Evolutionary conservation across 495 filamentous ascomycete species (phyloP), one percentile per base, ranked within the genome.

Genomic region (Ramalina intermedia): DNA sequence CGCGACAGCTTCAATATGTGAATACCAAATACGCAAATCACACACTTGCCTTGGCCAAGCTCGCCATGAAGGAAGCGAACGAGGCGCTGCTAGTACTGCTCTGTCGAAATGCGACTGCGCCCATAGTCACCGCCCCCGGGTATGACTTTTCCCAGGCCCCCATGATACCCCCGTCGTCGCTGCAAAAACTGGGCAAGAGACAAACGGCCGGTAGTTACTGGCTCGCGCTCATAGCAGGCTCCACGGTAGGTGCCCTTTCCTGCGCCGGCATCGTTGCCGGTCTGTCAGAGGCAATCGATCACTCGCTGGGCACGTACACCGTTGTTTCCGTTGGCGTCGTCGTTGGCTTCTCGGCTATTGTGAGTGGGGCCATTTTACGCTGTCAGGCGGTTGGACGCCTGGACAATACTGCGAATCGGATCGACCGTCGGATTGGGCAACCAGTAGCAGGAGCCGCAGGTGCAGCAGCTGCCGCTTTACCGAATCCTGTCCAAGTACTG

Each of bases 11-110:
- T 33, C 29, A 33, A 13, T 9, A 17, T 16, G 37, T 27, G 17
- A 51, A 51, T 23, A 38, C 17, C 20, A 37, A 21, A 8, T 51
- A 46, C n/a, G 49, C 49, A 6, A 46, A 47, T 39, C 49, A 51
- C 37, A 51, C 49, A 24, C 43, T 44, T 12, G 24, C 36, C 2
- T 4, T 47, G 2, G 49, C 49, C 37, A 37, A 41, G 17, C 37
- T 46, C 35, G 43, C 43, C 36, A 5, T 47, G 35, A 29, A 46
- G 12, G 43, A 51, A 47, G 43, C 43, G n/a, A 47, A 36, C 14
- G 35, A 29, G 21, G 1, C 46, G 18, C 18, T 51, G 1, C 33
- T 41, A 4, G 49, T 42, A 12, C 42, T 51, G 26, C 24, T 51
- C 16, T 51, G 49, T 24, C 42, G 18, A 7, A 51, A 17, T 8